A percentile compares a stretch with the other conserved stretches of the same genome.
phyloP scores from a whole-genome alignment of 768 basidiomycete species.

The Rhodotorula toruloides region DNA sequence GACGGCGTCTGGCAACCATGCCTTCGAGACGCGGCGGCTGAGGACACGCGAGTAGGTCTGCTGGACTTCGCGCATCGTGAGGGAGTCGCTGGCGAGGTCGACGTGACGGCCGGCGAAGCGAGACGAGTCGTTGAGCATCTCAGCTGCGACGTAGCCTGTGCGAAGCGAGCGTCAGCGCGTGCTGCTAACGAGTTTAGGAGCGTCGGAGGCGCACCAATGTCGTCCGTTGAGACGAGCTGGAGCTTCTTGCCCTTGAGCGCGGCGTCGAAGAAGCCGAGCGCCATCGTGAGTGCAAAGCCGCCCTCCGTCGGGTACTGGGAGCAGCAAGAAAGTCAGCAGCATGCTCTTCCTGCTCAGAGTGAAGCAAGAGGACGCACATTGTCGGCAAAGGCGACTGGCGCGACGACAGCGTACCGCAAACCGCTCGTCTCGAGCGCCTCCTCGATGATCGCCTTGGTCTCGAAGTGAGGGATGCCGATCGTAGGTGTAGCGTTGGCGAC shows the following conservation, averaged over 20 bases:
- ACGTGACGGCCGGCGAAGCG: conserved; percentile 28
- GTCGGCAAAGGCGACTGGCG: conserved; percentile 44
- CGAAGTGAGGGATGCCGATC: conserved; percentile 43
- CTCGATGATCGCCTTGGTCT: conserved; percentile 42
- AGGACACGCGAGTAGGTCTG: conserved; percentile 27
- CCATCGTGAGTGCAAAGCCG: conserved; percentile 32
- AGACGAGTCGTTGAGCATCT: conserved; percentile 39
- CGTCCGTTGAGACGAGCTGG: conserved; percentile 40
- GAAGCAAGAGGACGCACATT: conserved; percentile 40
- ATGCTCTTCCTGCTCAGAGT: background rate
- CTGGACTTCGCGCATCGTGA: conserved; percentile 28
- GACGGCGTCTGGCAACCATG: background rate
- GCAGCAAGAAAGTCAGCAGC: background rate
- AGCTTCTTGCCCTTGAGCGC: conserved; percentile 17
- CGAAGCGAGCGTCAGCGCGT: background rate
- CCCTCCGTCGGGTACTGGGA: background rate
- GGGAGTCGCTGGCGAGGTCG: conserved; percentile 33
- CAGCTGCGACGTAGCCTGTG: conserved; percentile 35
- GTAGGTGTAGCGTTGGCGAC: conserved; percentile 39
- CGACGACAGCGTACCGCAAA: conserved; percentile 39
- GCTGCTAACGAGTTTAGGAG: too few relatives aligned
- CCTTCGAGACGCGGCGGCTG: conserved; percentile 32
- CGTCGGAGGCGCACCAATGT: conserved; percentile 38
- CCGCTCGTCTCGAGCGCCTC: conserved; percentile 39
- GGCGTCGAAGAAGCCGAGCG: conserved; percentile 40